Evolutionary conservation across 148 eudicot genomes (phyloP).

Genomic region (Selenicereus undatus): DNA sequence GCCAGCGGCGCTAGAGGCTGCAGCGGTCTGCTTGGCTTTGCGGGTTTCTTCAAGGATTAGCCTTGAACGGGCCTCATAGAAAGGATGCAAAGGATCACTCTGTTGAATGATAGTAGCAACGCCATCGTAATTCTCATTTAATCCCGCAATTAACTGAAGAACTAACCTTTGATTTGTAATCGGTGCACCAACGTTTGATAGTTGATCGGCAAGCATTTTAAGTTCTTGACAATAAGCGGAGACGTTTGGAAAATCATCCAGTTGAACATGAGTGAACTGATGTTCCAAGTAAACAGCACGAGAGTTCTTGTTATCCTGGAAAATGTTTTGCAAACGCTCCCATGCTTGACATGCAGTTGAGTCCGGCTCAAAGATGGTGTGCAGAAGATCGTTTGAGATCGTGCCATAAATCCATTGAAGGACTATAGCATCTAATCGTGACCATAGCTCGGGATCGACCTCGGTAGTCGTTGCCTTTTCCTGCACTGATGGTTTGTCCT

Average conservation of each 20-base stretch:
- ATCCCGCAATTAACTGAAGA: neutral
- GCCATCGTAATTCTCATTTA: neutral
- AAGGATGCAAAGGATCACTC: neutral
- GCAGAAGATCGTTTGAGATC: slow-evolving; percentile 26
- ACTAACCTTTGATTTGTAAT: neutral
- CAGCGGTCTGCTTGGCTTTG: neutral
- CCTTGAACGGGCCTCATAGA: neutral
- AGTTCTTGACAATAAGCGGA: neutral
- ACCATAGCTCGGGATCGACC: neutral
- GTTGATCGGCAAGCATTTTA: neutral
- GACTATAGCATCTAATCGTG: slow-evolving; percentile 12
- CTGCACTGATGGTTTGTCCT: neutral
- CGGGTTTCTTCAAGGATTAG: neutral
- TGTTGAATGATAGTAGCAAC: neutral
- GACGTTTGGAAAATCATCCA: neutral
- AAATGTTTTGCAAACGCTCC: neutral
- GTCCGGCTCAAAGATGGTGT: slow-evolving; percentile 16
- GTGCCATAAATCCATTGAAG: slow-evolving; percentile 35
- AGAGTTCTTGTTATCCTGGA: neutral
- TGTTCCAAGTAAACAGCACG: neutral
- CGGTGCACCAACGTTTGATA: neutral
- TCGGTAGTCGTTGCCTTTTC: neutral
- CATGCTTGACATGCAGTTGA: neutral
- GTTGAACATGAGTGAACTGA: neutral
- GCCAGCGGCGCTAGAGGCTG: neutral